These are phyloP conservation scores for Gracilaria gracilis DNA, from an alignment of 23 red algal species.

Conservation along the genomic window DNA sequence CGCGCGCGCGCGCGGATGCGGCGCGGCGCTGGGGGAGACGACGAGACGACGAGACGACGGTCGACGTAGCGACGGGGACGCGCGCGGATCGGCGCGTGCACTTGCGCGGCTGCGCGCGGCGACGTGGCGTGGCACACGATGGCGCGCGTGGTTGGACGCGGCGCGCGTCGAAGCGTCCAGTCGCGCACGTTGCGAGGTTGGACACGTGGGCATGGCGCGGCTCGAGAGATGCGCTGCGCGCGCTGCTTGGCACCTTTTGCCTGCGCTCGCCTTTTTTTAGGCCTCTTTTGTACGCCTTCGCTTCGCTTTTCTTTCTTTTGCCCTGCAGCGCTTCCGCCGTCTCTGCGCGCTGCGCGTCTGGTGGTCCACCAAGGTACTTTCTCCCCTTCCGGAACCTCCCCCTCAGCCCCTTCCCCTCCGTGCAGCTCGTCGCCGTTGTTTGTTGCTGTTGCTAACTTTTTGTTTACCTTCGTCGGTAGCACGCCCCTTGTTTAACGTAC, in stretches of 20 bases:
- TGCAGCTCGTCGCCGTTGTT: background rate
- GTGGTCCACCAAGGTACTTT: too few relatives aligned
- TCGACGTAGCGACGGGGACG: background rate
- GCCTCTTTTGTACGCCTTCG: too few relatives aligned
- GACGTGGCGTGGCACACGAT: background rate
- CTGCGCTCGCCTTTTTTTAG: too few relatives aligned
- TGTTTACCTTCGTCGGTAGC: background rate
- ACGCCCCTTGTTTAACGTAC: background rate
- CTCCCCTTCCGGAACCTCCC: too few relatives aligned
- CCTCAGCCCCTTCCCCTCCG: too few relatives aligned
- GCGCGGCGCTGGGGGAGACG: background rate
- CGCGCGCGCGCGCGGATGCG: background rate
- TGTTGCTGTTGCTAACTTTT: slow-evolving; percentile 2
- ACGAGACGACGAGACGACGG: background rate
- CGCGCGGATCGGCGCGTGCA: background rate
- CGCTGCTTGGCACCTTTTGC: background rate
- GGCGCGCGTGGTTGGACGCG: background rate
- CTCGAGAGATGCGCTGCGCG: slow-evolving; percentile 14
- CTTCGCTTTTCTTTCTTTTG: too few relatives aligned
- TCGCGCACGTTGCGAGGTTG: background rate
- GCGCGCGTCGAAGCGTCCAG: slow-evolving; percentile 17
- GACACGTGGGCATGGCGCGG: slow-evolving; percentile 2
- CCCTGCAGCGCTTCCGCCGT: background rate
- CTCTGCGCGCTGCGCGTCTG: background rate
- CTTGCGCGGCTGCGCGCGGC: background rate